Evolutionary conservation across 179 eudicot species (phyloP), one percentile per base, ranked within the genome.

Genomic region (Amaranthus tricolor): DNA sequence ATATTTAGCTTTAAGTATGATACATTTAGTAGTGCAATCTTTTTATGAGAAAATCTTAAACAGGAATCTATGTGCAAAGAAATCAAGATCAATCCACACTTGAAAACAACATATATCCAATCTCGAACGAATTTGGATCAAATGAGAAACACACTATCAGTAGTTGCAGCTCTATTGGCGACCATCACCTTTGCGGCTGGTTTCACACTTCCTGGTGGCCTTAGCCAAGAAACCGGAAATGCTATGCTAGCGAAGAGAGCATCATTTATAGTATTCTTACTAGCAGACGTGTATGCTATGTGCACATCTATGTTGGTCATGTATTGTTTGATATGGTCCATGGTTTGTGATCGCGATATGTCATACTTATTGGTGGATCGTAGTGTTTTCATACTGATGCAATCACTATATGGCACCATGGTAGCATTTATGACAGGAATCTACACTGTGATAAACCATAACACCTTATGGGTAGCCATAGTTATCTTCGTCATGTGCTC

Each of bases 401-500:
- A 62, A 16, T 40, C 76, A 15, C 68, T 74, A 2, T 74, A 43
- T 43, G 70, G 77, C 40, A 74, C 77, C 7, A 50, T 74, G 51
- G n/a, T 63, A 19, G 70, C 77, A 40, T 74, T 74, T 63, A 74
- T 74, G 77, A 52, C 77, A 0, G 77, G 77, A 2, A 45, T 74
- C 4, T 63, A 63, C 47, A 4, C 70, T 24, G 52, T 17, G 0
- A 40, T 74, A 43, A 11, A 9, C 0, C 50, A 17, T 11, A 63
- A 47, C 52, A 62, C 77, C 0, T 53, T 74, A 20, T 74, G 77
- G 77, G 77, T 62, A 31, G 69, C 70, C 69, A 63, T 63, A 3
- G 50, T 74, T 24, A 62, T 74, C 67, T 21, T 73, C n/a, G 10
- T 63, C 40, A 74, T 74, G 77, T 74, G 77, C 70, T 74, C 62